These are phyloP conservation scores for Parasitella parasitica DNA, from an alignment of 371 early-diverging fungal genomes.

Conservation along the genomic window DNA sequence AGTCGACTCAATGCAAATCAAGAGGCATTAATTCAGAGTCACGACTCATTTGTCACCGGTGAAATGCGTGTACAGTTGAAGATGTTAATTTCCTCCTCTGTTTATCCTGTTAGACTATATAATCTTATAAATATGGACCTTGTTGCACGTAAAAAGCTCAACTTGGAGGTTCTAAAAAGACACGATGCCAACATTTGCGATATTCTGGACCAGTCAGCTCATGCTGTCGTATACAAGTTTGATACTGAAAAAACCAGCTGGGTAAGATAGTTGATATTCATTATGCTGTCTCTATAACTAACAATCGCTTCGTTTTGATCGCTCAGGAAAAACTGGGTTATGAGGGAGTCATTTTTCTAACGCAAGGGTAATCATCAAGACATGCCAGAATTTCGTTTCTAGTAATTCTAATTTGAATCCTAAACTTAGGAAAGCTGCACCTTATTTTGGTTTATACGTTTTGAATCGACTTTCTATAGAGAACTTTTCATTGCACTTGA, in stretches of 20 bases:
- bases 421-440: too few relatives aligned
- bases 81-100: background rate
- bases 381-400: background rate
- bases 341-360: slow-evolving; percentile 68
- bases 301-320: background rate
- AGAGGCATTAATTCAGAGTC: background rate
- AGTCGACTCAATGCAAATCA: background rate
- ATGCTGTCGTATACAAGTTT: slow-evolving; percentile 82
- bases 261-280: slow-evolving; percentile 48
- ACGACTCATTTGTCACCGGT: background rate
- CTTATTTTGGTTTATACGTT: slow-evolving; percentile 62
- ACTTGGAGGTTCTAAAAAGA: slow-evolving; percentile 70
- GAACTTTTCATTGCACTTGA: slow-evolving; percentile 59
- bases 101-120: background rate
- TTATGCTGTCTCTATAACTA: background rate
- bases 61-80: background rate
- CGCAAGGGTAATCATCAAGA: slow-evolving; percentile 39
- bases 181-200: slow-evolving; percentile 68
- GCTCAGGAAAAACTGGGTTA: slow-evolving; percentile 67
- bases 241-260: slow-evolving; percentile 61
- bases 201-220: slow-evolving; percentile 71
- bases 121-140: slow-evolving; percentile 49
- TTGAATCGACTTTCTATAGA: slow-evolving; percentile 71
- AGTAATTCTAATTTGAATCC: slow-evolving; percentile 23
- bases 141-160: slow-evolving; percentile 61